These are phyloP conservation scores for Sarocladiaceae sp. DNA, from an alignment of 2,329 filamentous ascomycete genomes.

Conservation along the genomic window DNA sequence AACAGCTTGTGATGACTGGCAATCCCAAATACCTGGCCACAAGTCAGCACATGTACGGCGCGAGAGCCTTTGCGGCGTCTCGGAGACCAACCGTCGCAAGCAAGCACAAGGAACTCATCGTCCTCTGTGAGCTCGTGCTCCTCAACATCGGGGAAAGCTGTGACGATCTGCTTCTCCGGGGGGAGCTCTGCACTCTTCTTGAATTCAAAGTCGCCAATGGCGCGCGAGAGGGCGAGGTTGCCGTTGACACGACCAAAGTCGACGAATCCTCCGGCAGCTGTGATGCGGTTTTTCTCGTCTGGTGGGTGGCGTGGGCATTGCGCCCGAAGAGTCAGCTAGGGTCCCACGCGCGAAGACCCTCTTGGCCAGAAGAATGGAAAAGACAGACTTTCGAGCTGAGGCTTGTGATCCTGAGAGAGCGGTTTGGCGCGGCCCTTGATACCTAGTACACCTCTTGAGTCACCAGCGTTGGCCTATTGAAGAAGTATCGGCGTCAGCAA, in stretches of 20 bases:
- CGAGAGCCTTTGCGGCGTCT: background rate
- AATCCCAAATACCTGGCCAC: constrained; percentile 90
- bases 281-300: constrained; percentile 96
- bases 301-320: constrained; percentile 12
- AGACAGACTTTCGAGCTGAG: constrained; percentile 86
- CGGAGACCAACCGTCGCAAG: constrained; percentile 71
- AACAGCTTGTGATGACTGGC: constrained; percentile 95
- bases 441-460: constrained; percentile 89
- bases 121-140: constrained; percentile 85
- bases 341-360: constrained; percentile 2
- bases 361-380: background rate
- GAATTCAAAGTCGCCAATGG: constrained; percentile 99
- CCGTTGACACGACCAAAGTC: constrained; percentile 98
- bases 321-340: constrained; percentile 4
- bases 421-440: constrained; percentile 97
- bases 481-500: background rate
- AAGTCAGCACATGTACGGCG: background rate
- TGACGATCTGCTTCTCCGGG: constrained; percentile 98
- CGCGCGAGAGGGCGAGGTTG: constrained; percentile 91
- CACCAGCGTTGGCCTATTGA: constrained; percentile 87
- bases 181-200: constrained; percentile 97
- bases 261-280: constrained; percentile 91
- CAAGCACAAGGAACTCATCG: constrained; percentile 91
- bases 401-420: constrained; percentile 98
- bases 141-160: constrained; percentile 90